Percentiles rank a stretch among this genome's conserved stretches.
These are phyloP conservation scores for Paramecium tetraurelia DNA, from an alignment of 73 alveolate genomes.

Conservation along the genomic window DNA sequence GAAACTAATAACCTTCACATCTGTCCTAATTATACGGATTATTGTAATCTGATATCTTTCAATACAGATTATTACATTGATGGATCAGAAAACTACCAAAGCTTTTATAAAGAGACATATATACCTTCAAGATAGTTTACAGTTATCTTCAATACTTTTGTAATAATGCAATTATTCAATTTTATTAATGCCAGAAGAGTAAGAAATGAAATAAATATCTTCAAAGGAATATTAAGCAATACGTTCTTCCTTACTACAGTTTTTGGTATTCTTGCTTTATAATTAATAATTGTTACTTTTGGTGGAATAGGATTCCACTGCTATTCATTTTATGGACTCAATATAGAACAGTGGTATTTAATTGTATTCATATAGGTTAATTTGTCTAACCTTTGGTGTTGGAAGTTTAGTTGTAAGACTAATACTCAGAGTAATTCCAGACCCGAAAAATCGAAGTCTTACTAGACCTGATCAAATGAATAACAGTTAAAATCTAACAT, in stretches of 20 bases:
- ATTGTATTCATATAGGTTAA: background rate
- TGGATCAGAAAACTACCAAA: conserved; percentile 53
- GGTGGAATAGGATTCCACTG: conserved; percentile 78
- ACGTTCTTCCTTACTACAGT: conserved; percentile 70
- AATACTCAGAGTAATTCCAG: conserved; percentile 41
- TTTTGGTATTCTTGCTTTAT: conserved; percentile 65
- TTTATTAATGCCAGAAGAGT: conserved; percentile 85
- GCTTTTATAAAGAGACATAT: conserved; percentile 53
- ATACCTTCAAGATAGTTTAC: conserved; percentile 86
- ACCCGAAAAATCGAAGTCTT: background rate
- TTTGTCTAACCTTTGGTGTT: conserved; percentile 76
- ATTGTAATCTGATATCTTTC: conserved; percentile 39
- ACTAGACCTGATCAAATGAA: background rate
- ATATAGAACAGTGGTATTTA: conserved; percentile 71
- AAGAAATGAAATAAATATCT: conserved; percentile 81
- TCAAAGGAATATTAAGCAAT: conserved; percentile 73
- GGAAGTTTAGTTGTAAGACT: conserved; percentile 49
- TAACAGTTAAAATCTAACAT: background rate
- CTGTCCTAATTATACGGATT: conserved; percentile 38
- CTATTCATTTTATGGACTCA: conserved; percentile 75
- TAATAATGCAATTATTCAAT: conserved; percentile 81
- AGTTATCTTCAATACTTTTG: conserved; percentile 83
- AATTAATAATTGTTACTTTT: conserved; percentile 71
- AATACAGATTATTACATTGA: conserved; percentile 54
- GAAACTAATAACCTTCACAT: conserved; percentile 10